phyloP scores from a whole-genome alignment of 352 stramenopile species.

The Phytophthora pini region DNA sequence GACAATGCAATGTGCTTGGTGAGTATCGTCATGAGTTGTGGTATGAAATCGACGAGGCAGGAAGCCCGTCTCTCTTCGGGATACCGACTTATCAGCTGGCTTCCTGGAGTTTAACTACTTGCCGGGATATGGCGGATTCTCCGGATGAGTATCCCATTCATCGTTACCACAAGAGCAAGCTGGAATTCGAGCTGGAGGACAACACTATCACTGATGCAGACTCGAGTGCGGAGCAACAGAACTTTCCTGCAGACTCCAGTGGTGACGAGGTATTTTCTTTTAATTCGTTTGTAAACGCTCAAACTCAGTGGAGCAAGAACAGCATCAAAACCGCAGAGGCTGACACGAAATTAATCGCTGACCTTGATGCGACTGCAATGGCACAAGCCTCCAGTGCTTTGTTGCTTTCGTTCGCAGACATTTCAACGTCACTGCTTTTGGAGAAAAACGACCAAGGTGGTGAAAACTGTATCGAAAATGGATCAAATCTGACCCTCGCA shows the following conservation, averaged over 20 bases:
- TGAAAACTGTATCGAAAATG: constrained; percentile 4
- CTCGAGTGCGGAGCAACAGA: background rate
- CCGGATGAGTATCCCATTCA: constrained; percentile 59
- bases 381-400: constrained; percentile 24
- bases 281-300: constrained; percentile 22
- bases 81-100: constrained; percentile 14
- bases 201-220: background rate
- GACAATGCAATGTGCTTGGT: constrained; percentile 66
- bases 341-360: constrained; percentile 38
- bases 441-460: constrained; percentile 14
- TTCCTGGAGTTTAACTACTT: constrained; percentile 60
- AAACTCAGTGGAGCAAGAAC: constrained; percentile 23
- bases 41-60: constrained; percentile 55
- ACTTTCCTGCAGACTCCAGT: background rate
- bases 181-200: constrained; percentile 7
- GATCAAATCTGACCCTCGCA: constrained; percentile 23
- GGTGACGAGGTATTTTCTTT: constrained; percentile 12
- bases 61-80: constrained; percentile 12
- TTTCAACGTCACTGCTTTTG: constrained; percentile 35
- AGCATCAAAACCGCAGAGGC: background rate
- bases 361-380: constrained; percentile 33
- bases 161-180: constrained; percentile 30
- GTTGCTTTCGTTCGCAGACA: constrained; percentile 40
- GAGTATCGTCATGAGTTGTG: constrained; percentile 71
- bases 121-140: constrained; percentile 51